Evolutionary conservation across 441 rosid genomes (phyloP).

Genomic region (Gossypium davidsonii): DNA sequence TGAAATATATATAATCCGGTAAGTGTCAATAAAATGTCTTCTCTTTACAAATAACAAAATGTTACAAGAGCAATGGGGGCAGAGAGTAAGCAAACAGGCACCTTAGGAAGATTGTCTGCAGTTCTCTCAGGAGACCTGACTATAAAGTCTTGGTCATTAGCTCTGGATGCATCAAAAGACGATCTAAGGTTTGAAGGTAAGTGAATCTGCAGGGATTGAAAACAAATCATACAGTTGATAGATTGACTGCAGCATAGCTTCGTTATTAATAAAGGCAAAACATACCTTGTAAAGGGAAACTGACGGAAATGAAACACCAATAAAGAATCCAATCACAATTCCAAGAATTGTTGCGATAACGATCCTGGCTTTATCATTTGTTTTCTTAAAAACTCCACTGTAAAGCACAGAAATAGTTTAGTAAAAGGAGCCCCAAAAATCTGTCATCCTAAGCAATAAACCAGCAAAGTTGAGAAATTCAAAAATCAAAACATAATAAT

Average conservation of each 20-base stretch:
- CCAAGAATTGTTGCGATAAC: conserved; percentile 56
- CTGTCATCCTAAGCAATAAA: background rate
- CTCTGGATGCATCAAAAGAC: conserved; percentile 35
- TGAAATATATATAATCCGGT: background rate
- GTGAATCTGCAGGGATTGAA: conserved; percentile 45
- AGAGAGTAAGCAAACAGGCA: conserved; percentile 15
- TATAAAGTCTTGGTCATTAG: conserved; percentile 28
- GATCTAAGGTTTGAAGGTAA: conserved; percentile 45
- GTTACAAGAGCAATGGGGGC: background rate
- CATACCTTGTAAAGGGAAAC: conserved; percentile 55
- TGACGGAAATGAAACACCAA: conserved; percentile 67
- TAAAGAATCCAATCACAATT: conserved; percentile 57
- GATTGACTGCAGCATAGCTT: background rate
- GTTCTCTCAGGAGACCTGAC: conserved; percentile 31
- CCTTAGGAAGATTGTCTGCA: conserved; percentile 37
- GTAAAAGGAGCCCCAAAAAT: background rate
- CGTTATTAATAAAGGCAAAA: background rate
- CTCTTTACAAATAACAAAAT: conserved; percentile 1
- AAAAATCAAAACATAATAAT: background rate
- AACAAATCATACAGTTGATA: conserved; percentile 14
- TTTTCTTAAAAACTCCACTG: conserved; percentile 60
- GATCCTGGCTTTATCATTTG: conserved; percentile 48
- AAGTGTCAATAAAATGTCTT: background rate
- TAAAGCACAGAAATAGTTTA: conserved; percentile 19
- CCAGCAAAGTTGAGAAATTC: background rate